Evolutionary conservation across 257 asterid genomes (phyloP), one percentile per base, ranked within the genome.

Genomic region (Hygrophila difformis): DNA sequence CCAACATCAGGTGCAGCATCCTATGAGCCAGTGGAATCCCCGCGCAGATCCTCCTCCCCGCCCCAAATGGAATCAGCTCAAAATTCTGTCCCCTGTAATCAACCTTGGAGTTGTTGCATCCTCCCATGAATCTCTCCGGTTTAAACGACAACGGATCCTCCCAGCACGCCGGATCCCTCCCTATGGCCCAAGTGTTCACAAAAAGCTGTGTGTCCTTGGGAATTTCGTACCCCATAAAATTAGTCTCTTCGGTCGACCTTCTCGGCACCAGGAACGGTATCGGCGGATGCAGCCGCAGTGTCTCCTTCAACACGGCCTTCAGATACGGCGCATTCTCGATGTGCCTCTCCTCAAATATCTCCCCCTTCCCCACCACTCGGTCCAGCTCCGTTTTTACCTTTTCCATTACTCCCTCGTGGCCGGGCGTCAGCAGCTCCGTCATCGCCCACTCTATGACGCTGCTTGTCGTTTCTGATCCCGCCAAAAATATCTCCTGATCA

Each of bases 391-490:
- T 31, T 57, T 56, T 69, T 12, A 40, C 72, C 49, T 40, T 52
- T 18, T 13, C 29, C 84, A 76, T 74, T 35, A 44, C 49, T n/a
- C 56, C 70, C 6, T 87, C 87, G 59, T 79, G 67, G 45, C 54
- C 49, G 8, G n/a, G n/a, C n/a, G n/a, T n/a, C n/a, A 83, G 75
- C 14, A 83, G 82, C 73, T 83, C 94, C 6, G 67, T 73, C 72
- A 83, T 65, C 0, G 77, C 76, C 92, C 94, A 83, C 24, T 83
- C 87, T 1, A 45, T 51, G 11, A 56, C 59, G 72, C 73, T 64
- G 63, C 80, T 82, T 15, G 84, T 79, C 7, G 91, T 79, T 46
- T 83, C 87, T 51, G 87, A 54, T 0, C 87, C 92, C 1, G 87
- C 94, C 1, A 79, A 26, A 59, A 83, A 83, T 26, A 76, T 61